phyloP scores from a whole-genome alignment of 768 basidiomycete genomes.

The Harrya chromipes region DNA sequence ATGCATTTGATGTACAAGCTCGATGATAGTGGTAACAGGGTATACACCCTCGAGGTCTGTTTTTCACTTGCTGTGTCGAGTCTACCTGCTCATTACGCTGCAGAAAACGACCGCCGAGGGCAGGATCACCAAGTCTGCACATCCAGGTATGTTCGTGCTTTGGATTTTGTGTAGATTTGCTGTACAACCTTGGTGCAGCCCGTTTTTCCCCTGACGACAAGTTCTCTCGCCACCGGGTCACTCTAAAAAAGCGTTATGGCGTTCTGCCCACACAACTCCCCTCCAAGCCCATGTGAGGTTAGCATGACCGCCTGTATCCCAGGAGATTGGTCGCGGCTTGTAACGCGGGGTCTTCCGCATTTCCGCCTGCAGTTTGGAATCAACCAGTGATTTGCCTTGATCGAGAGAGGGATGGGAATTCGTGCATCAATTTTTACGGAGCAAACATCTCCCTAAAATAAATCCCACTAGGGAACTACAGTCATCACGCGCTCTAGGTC shows the following conservation, averaged over 20 bases:
- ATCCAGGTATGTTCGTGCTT: constrained; percentile 67
- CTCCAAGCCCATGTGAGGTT: constrained; percentile 72
- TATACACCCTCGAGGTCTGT: constrained; percentile 90
- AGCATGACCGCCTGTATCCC: neutral
- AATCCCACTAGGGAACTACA: too few relatives aligned
- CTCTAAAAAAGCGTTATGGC: constrained; percentile 90
- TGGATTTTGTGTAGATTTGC: neutral
- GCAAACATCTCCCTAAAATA: too few relatives aligned
- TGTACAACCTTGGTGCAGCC: constrained; percentile 44
- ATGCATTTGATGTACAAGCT: constrained; percentile 99
- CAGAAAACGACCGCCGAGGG: constrained; percentile 86
- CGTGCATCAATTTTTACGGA: too few relatives aligned
- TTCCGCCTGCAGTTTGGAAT: too few relatives aligned
- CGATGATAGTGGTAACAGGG: constrained; percentile 70
- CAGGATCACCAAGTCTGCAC: constrained; percentile 90
- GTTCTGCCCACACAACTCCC: constrained; percentile 90
- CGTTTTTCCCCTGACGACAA: constrained; percentile 99
- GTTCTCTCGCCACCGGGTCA: constrained; percentile 96
- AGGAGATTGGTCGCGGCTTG: neutral
- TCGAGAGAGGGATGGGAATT: too few relatives aligned
- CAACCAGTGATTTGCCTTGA: too few relatives aligned
- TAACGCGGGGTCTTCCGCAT: too few relatives aligned
- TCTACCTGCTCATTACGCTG: constrained; percentile 4
- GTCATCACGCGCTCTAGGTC: too few relatives aligned
- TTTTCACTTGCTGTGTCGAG: neutral